phyloP scores from a whole-genome alignment of 2,329 filamentous ascomycete species.

The Sclerotinia minor region DNA sequence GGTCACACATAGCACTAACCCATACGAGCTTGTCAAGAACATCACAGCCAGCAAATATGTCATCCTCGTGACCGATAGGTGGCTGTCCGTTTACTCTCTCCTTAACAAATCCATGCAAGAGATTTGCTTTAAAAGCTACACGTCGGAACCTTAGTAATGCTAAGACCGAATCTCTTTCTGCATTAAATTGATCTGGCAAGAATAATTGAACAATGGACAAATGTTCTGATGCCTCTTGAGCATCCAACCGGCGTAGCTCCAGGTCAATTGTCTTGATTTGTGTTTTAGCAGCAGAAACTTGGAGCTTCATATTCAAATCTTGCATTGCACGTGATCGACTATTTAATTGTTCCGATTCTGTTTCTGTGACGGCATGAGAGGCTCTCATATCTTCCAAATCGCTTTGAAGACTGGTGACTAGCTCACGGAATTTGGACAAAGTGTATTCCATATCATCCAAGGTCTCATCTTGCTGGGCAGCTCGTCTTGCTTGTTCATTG shows the following conservation, averaged over 20 bases:
- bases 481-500: conserved; percentile 73
- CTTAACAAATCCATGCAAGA: conserved; percentile 76
- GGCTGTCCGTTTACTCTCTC: conserved; percentile 71
- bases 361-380: conserved; percentile 88
- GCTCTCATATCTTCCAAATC: conserved; percentile 91
- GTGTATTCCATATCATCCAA: conserved; percentile 91
- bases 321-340: conserved; percentile 90
- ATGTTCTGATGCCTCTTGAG: conserved; percentile 85
- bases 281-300: conserved; percentile 84
- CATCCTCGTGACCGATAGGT: conserved; percentile 70
- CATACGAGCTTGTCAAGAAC: conserved; percentile 82
- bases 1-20: conserved; percentile 79
- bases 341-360: conserved; percentile 86
- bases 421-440: conserved; percentile 80
- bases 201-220: conserved; percentile 87
- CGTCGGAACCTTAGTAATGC: conserved; percentile 86
- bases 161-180: conserved; percentile 82
- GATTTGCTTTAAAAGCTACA: conserved; percentile 80
- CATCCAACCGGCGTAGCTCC: conserved; percentile 81
- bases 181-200: conserved; percentile 78
- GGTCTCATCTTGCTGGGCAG: conserved; percentile 72
- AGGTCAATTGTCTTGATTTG: conserved; percentile 94
- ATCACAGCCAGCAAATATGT: conserved; percentile 76
- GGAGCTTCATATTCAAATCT: conserved; percentile 93
- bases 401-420: conserved; percentile 80